Evolutionary conservation across 2,329 filamentous ascomycete species (phyloP).

Genomic region (Malbranchea cinnamomea): DNA sequence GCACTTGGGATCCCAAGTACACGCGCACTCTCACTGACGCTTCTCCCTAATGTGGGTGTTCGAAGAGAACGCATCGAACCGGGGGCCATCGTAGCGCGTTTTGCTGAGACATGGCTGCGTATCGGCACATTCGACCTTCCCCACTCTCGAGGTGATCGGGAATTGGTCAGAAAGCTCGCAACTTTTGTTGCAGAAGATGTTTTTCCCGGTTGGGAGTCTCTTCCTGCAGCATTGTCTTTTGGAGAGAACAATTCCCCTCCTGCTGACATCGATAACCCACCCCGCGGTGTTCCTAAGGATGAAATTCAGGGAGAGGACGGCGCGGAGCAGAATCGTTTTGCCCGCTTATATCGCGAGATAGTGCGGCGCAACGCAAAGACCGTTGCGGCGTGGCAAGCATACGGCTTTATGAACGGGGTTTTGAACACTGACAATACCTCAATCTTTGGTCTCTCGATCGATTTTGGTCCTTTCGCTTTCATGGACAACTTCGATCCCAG

Average conservation of each 20-base stretch:
- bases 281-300: constrained; percentile 40
- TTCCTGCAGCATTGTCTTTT: constrained; percentile 45
- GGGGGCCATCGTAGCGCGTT: constrained; percentile 81
- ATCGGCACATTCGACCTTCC: constrained; percentile 96
- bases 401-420: constrained; percentile 98
- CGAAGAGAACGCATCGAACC: constrained; percentile 69
- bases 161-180: constrained; percentile 56
- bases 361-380: constrained; percentile 71
- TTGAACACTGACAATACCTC: constrained; percentile 97
- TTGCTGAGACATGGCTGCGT: constrained; percentile 80
- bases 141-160: constrained; percentile 63
- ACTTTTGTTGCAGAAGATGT: constrained; percentile 81
- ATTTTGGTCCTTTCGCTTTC: constrained; percentile 95
- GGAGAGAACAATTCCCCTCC: constrained; percentile 26
- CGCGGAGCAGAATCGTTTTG: constrained; percentile 69
- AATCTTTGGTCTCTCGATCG: constrained; percentile 72
- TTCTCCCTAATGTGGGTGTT: constrained; percentile 59
- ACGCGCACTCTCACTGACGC: constrained; percentile 65
- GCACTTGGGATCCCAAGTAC: constrained; percentile 77
- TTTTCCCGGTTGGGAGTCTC: constrained; percentile 70
- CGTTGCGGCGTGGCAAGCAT: constrained; percentile 90
- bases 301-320: constrained; percentile 52
- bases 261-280: constrained; percentile 28
- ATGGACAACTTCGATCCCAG: constrained; percentile 90
- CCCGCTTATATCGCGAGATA: constrained; percentile 75